Evolutionary conservation across 2,329 filamentous ascomycete species (phyloP), one percentile per base, ranked within the genome.

Genomic region (Lecanosticta acicola): DNA sequence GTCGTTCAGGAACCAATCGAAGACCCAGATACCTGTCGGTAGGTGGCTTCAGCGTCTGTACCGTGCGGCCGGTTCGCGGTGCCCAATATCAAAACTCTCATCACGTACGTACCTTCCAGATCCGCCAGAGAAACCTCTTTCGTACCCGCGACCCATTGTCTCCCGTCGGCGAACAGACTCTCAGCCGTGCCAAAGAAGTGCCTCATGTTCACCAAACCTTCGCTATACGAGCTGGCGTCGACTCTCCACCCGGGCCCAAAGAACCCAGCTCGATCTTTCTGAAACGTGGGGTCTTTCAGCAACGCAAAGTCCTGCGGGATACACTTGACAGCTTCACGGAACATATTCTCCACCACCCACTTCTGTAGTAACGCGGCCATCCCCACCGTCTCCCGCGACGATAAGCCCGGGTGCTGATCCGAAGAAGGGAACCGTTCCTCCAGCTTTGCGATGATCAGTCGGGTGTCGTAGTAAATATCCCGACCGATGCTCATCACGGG

Each of bases 391-490:
- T 65, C 55, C 16, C 26, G 70, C 62, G 32, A 68, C 66, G 50
- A 71, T 48, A 58, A 51, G 20, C 53, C 45, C n/a, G 57, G 57
- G 46, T 57, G 53, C 20, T 55, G 40, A 5, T 35, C 26, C 21
- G 50, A 55, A 1, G 54, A 51, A 0, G 76, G 76, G 59, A 76
- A 79, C 29, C 76, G 66, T 1, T 68, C 56, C 57, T 86, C 80
- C 1, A 88, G 77, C 62, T 80, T 83, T 19, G 65, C 65, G 16
- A 88, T 64, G 56, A 87, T 87, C 17, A 87, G 74, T 2, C 81
- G 78, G 2, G 81, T 81, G 69, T 88, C 84, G 49, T 79, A 70
- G 68, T 86, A 87, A 35, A 88, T 68, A 59, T 85, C 78, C 4
- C 77, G 71, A 13, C 81, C 83, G 54, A 87, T 80, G 17, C 79